Evolutionary conservation across 176 grass and related monocot species (phyloP), one percentile per base, ranked within the genome.

Genomic region (Ensete ventricosum): DNA sequence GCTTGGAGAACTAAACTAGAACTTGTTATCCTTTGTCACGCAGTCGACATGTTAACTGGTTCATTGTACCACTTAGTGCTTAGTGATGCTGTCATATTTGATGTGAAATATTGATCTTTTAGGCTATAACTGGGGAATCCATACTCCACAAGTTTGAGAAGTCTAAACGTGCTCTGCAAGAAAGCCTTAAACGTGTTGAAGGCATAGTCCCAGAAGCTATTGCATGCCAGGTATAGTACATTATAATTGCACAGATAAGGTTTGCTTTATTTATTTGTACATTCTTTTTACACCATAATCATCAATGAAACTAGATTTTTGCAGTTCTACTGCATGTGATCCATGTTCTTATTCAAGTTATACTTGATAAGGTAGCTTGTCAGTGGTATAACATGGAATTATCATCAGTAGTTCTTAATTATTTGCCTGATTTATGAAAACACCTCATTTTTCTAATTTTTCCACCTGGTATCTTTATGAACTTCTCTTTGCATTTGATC

Each of bases 61-160:
- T 9, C 10, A 14, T 76, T 52, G 14, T 50, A 12, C 11, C 25
- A 76, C 1, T 16, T 63, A 11, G 13, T 64, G 57, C 25, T 76
- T 62, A 19, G 8, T 14, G 9, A 23, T 69, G 12, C 16, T 53
- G 1, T 78, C 23, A 11, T 51, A 14, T 78, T 52, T 78, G 22
- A 64, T 64, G 14, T 75, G 25, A 81, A 59, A 6, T 82, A 81
- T 78, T 83, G 58, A 68, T 63, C 19, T 82, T 83, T 48, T 77
- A 99, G 95, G 95, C 95, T 14, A 99, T 99, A 66, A 99, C 95
- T 34, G 87, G 87, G 24, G 95, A 99, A 76, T 89, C 88, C 55
- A 82, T 99, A 69, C 84, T 91, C 69, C 78, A 89, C 78, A 99
- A 99, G 79, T 99, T 99, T 84, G 95, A 93, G 81, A 99, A 99